phyloP scores from a whole-genome alignment of 2,329 filamentous ascomycete genomes.

The Colletotrichum gloeosporioides region DNA sequence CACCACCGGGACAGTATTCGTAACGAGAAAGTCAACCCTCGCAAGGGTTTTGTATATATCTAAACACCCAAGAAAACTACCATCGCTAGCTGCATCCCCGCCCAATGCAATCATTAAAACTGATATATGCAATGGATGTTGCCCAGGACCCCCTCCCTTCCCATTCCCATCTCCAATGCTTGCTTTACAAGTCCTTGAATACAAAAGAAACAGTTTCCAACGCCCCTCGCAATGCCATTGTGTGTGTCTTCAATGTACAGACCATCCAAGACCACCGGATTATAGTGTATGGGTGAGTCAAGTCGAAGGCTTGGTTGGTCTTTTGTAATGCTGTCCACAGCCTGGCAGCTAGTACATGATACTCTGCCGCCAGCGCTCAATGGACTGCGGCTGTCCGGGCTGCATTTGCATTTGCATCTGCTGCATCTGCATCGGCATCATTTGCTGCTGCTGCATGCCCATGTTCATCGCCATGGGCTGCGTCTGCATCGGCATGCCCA shows the following conservation, averaged over 20 bases:
- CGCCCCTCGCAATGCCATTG: conserved; percentile 16
- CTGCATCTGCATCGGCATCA: conserved; percentile 27
- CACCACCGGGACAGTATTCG: not conserved
- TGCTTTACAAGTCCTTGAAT: not conserved
- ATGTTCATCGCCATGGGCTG: conserved; percentile 13
- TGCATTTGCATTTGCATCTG: conserved; percentile 18
- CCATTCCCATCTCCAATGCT: not conserved
- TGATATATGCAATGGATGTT: not conserved
- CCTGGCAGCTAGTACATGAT: conserved; percentile 27
- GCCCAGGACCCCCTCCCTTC: not conserved
- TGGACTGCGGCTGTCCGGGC: conserved; percentile 20
- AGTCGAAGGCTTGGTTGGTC: not conserved
- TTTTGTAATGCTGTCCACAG: not conserved
- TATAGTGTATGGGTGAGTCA: not conserved
- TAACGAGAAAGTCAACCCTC: not conserved
- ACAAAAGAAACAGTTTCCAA: conserved; percentile 12
- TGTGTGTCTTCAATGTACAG: not conserved
- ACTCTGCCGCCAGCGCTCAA: conserved; percentile 46
- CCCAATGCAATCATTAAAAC: not conserved
- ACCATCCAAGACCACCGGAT: not conserved
- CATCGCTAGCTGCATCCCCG: not conserved
- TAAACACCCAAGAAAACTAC: not conserved
- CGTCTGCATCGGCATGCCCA: conserved; percentile 26
- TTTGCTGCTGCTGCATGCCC: conserved; percentile 17
- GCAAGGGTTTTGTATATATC: not conserved